These are phyloP conservation scores for Lentithecium fluviatile DNA, from an alignment of 495 filamentous ascomycete species.

Conservation along the genomic window DNA sequence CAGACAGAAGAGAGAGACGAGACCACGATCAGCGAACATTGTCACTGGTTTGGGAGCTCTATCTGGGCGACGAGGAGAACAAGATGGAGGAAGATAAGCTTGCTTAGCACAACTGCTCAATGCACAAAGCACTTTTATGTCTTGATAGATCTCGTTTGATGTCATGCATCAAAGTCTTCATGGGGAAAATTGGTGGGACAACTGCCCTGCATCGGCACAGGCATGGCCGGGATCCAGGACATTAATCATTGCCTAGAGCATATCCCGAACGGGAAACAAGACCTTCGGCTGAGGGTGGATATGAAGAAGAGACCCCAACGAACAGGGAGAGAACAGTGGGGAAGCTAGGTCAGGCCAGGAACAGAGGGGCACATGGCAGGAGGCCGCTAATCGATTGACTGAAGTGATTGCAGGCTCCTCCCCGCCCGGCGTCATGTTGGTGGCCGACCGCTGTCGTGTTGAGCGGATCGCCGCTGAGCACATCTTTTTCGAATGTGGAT, in stretches of 20 bases:
- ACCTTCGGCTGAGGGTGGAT: not conserved
- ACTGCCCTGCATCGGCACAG: constrained; percentile 7
- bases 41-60: not conserved
- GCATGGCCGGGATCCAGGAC: not conserved
- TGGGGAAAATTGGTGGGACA: constrained; percentile 12
- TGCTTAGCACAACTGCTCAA: constrained; percentile 4
- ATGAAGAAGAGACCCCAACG: not conserved
- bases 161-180: constrained; percentile 15
- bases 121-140: constrained; percentile 5
- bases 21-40: constrained; percentile 9
- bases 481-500: not conserved
- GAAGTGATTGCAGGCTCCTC: not conserved
- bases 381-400: not conserved
- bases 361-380: not conserved
- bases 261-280: not conserved
- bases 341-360: not conserved
- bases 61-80: not conserved
- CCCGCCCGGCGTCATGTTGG: constrained; percentile 1
- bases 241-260: not conserved
- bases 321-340: constrained; percentile 3
- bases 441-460: not conserved
- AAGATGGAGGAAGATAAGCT: not conserved
- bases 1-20: constrained; percentile 14
- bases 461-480: not conserved
- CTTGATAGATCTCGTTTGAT: not conserved